These are phyloP conservation scores for Penicillium pancosmium DNA, from an alignment of 495 filamentous ascomycete genomes.

Conservation along the genomic window DNA sequence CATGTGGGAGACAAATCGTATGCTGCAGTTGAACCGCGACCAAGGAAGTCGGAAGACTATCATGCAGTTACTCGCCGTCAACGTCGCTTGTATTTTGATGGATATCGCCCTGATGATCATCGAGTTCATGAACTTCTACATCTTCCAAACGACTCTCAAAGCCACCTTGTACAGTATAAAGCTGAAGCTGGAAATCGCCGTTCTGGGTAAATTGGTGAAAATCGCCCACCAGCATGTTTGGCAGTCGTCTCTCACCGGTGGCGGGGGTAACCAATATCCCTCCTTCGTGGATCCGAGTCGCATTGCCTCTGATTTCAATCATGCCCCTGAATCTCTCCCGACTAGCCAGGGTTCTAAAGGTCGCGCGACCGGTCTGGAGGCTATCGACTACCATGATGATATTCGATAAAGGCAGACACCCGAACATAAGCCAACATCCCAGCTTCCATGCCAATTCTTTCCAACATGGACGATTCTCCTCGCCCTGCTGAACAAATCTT, in stretches of 20 bases:
- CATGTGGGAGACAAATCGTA: slow-evolving; percentile 36
- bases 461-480: neutral
- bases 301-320: slow-evolving; percentile 21
- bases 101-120: slow-evolving; percentile 35
- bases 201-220: slow-evolving; percentile 33
- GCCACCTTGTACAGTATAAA: slow-evolving; percentile 35
- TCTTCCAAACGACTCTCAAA: slow-evolving; percentile 35
- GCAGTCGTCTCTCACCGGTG: slow-evolving; percentile 18
- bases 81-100: slow-evolving; percentile 35
- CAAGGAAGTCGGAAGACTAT: slow-evolving; percentile 30
- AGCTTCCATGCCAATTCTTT: neutral
- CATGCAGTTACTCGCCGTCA: slow-evolving; percentile 33
- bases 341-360: slow-evolving; percentile 24
- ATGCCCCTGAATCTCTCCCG: slow-evolving; percentile 17
- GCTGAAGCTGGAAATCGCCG: slow-evolving; percentile 34
- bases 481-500: no score
- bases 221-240: slow-evolving; percentile 33
- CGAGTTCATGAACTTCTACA: slow-evolving; percentile 36
- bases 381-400: slow-evolving; percentile 17
- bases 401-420: neutral
- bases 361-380: slow-evolving; percentile 17
- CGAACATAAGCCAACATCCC: neutral
- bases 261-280: slow-evolving; percentile 21
- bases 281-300: slow-evolving; percentile 31
- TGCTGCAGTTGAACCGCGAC: slow-evolving; percentile 30